Conservation (phyloP, 257 asterid species). For the Jacaranda copaia region DNA sequence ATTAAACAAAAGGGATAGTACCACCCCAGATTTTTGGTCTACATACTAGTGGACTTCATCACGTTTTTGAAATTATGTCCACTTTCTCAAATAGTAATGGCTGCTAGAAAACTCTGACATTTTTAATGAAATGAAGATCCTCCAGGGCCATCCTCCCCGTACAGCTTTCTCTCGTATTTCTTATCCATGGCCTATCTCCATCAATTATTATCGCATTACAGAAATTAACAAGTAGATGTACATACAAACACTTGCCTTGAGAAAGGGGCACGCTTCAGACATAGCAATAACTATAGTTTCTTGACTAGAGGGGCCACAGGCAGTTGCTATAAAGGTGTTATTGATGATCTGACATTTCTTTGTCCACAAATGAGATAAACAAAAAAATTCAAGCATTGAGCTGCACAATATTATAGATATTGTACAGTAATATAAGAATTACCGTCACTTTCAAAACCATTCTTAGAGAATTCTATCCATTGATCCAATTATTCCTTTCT, state of each 20-base stretch:
- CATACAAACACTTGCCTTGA: neutral
- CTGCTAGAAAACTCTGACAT: neutral
- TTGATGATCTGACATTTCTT: slow-evolving; percentile 36
- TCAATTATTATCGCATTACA: neutral
- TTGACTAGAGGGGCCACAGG: slow-evolving; percentile 24
- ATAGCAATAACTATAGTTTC: slow-evolving; percentile 35
- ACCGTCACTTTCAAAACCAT: neutral
- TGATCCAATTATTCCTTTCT: neutral
- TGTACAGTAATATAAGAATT: neutral
- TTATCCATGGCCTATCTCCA: neutral
- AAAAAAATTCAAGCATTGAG: slow-evolving; percentile 8
- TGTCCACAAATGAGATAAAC: slow-evolving; percentile 41
- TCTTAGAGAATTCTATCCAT: neutral
- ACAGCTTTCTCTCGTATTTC: neutral
- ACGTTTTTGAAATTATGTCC: neutral
- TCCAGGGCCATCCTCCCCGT: neutral
- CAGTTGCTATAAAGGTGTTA: slow-evolving; percentile 37
- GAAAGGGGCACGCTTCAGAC: slow-evolving; percentile 31
- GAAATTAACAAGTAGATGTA: slow-evolving; percentile 7
- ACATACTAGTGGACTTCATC: neutral
- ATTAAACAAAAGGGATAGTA: no score
- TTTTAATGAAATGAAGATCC: neutral
- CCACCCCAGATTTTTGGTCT: neutral
- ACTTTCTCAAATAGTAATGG: neutral
- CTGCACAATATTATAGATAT: neutral